A percentile compares a stretch with the other conserved stretches of the same genome.
Conservation (phyloP, 2,329 filamentous ascomycete genomes). For the Cytospora mali region DNA sequence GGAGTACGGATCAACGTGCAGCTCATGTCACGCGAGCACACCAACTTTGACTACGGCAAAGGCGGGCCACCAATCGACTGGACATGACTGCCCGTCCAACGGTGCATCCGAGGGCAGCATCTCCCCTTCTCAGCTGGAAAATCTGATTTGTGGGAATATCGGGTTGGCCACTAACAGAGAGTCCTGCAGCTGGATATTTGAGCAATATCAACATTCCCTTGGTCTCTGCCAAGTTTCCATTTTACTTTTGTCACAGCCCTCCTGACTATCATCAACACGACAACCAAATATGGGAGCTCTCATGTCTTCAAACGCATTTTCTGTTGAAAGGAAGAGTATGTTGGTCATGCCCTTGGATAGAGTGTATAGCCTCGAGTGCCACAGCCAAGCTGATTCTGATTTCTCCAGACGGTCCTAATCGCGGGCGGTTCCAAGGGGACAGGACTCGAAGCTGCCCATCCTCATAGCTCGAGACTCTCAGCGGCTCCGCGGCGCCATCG, state of each 20-base stretch:
- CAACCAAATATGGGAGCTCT: constrained; percentile 8
- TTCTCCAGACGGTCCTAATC: constrained; percentile 74
- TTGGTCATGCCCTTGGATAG: not conserved
- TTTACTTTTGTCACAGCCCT: not conserved
- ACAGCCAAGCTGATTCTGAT: constrained; percentile 17
- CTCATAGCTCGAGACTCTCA: constrained; percentile 77
- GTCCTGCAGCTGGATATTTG: too few species aligned
- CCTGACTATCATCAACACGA: not conserved
- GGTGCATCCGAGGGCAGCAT: too few species aligned
- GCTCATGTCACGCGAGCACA: too few species aligned
- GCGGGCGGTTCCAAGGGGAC: constrained; percentile 94
- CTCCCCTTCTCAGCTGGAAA: too few species aligned
- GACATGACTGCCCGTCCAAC: too few species aligned
- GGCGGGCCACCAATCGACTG: too few species aligned
- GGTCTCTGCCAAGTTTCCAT: too few species aligned
- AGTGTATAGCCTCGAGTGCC: not conserved
- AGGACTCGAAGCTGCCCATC: constrained; percentile 78
- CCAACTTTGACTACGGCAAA: too few species aligned
- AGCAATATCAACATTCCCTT: too few species aligned
- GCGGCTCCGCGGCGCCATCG: constrained; percentile 73
- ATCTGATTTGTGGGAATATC: too few species aligned
- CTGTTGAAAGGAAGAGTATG: constrained; percentile 14
- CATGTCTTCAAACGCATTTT: constrained; percentile 13
- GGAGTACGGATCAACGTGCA: too few species aligned
- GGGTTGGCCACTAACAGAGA: too few species aligned